Evolutionary conservation across 2,329 filamentous ascomycete species (phyloP).

Genomic region (Neonectria faginata): DNA sequence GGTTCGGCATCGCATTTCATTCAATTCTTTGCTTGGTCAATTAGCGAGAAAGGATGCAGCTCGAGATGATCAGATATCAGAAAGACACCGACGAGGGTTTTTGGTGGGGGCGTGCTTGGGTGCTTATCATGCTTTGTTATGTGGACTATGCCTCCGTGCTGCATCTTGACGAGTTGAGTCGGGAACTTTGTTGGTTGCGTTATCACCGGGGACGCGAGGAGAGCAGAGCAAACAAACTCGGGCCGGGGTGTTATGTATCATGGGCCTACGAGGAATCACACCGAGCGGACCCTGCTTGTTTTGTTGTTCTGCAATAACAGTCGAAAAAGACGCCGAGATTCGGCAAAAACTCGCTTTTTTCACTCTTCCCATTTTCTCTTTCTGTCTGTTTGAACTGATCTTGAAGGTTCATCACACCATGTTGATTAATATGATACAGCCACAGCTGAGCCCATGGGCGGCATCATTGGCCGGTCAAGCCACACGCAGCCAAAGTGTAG

Average conservation of each 20-base stretch:
- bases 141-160: background rate
- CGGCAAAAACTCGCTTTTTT: conserved; percentile 8
- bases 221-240: conserved; percentile 7
- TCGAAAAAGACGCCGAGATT: conserved; percentile 8
- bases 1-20: conserved; percentile 10
- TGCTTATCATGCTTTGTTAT: background rate
- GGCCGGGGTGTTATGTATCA: background rate
- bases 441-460: conserved; percentile 24
- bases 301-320: background rate
- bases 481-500: conserved; percentile 21
- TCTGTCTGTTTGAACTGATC: background rate
- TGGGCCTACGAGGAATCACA: background rate
- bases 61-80: conserved; percentile 1
- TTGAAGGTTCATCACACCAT: conserved; percentile 21
- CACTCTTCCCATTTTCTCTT: too few relatives aligned
- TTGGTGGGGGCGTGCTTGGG: background rate
- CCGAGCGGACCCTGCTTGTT: background rate
- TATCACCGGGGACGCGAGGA: background rate
- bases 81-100: background rate
- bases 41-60: background rate
- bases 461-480: conserved; percentile 17
- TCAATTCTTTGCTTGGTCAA: background rate
- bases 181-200: background rate
- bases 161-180: conserved; percentile 10
- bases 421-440: conserved; percentile 32